Evolutionary conservation across 2,329 filamentous ascomycete genomes (phyloP), one percentile per base, ranked within the genome.

Genomic region (Penicillium sp.): DNA sequence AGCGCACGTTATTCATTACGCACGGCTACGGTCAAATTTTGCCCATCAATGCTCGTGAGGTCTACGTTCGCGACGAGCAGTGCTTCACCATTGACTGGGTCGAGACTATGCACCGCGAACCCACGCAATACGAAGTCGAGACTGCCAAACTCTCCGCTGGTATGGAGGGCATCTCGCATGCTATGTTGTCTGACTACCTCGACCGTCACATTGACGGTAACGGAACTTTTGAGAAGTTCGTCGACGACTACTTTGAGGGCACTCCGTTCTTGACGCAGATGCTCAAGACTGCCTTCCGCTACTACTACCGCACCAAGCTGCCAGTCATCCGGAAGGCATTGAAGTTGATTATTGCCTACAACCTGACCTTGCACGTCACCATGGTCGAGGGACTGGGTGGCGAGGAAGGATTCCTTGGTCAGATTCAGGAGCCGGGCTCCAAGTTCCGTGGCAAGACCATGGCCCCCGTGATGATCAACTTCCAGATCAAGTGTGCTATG

Each of bases 391-490:
- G 90, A 61, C 83, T 94, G 54, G 89, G 89, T 18, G 86, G 90
- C 13, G 90, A 96, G 67, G 85, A 90, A 58, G 76, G 80, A 23
- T 80, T 92, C 69, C 81, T 89, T 49, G 93, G 92, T 59, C 87
- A 89, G 76, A 93, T 97, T 59, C 85, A 93, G 47, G 89, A 94
- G 66, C 85, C 89, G 65, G 84, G 87, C 49, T 95, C 90, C 61
- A 94, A 90, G 71, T 96, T 88, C 80, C 87, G 83, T 65, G 92
- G 92, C 67, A 93, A 93, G 79, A 92, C 88, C 33, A 86, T 96
- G 58, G 93, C 93, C 15, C 93, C 93, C 12, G 92, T 96, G 70
- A 95, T 97, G 92, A 95, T 97, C 83, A 97, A 96, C 80, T 96
- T 96, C 84, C 90, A 96, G 78, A 91, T 97, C 80, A 97, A 97